These are phyloP conservation scores for Blastocystis hominis DNA, from an alignment of 352 stramenopile species.

Conservation along the genomic window DNA sequence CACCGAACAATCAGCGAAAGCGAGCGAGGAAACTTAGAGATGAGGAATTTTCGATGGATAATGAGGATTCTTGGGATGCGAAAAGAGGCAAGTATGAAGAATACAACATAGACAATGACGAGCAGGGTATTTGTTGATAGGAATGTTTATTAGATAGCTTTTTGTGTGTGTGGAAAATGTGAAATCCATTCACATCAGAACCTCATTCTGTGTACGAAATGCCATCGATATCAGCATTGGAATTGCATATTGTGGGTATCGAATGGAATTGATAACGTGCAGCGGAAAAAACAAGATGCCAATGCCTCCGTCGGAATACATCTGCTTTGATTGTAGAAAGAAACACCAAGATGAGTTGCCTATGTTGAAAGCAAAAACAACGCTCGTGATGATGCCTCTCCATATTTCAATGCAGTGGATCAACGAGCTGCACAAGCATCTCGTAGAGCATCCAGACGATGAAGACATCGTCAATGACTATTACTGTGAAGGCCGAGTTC, in stretches of 20 bases:
- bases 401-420: constrained; percentile 47
- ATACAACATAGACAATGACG: no score
- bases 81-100: no score
- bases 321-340: constrained; percentile 28
- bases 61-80: no score
- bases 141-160: no score
- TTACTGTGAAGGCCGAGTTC: background rate
- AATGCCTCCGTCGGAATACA: background rate
- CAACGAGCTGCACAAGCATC: constrained; percentile 18
- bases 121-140: no score
- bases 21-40: no score
- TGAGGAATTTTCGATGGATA: no score
- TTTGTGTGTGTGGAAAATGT: no score
- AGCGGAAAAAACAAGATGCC: background rate
- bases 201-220: background rate
- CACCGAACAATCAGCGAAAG: background rate
- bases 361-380: background rate
- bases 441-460: background rate
- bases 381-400: background rate
- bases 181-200: background rate
- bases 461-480: background rate
- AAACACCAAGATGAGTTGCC: background rate
- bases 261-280: background rate
- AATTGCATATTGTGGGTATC: background rate
- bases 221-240: background rate